Conservation (phyloP, 352 stramenopile genomes). For the Phytophthora megakarya region DNA sequence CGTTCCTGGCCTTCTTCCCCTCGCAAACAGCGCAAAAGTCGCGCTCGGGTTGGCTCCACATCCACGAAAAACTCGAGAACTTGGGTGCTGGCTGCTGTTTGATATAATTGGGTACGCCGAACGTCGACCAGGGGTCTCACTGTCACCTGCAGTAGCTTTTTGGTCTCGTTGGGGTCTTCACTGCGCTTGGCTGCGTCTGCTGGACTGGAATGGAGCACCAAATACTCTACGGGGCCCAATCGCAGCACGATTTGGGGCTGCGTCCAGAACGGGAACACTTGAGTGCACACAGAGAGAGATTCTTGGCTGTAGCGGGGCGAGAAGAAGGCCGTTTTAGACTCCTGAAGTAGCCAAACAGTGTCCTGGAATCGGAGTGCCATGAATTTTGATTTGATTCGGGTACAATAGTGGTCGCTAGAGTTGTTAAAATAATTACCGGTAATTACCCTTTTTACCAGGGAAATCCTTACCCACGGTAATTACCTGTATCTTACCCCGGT, state of each 20-base stretch:
- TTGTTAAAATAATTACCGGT: too few relatives aligned
- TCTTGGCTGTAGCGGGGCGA: conserved; percentile 42
- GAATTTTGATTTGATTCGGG: too few relatives aligned
- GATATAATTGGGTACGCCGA: conserved; percentile 42
- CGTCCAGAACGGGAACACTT: conserved; percentile 42
- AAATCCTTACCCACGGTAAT: too few relatives aligned
- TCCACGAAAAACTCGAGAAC: conserved; percentile 51
- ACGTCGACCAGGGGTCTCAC: conserved; percentile 52
- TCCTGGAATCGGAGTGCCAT: conserved; percentile 33
- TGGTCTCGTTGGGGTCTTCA: conserved; percentile 30
- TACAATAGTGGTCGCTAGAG: too few relatives aligned
- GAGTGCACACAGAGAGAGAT: conserved; percentile 18
- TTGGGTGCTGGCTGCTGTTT: conserved; percentile 45
- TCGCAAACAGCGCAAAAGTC: conserved; percentile 23
- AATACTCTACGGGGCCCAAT: conserved; percentile 25
- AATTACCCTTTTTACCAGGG: too few relatives aligned
- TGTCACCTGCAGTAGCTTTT: conserved; percentile 41
- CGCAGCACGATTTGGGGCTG: conserved; percentile 40
- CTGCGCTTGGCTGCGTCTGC: conserved; percentile 22
- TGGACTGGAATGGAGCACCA: conserved; percentile 31
- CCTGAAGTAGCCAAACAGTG: conserved; percentile 40
- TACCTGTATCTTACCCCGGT: too few relatives aligned
- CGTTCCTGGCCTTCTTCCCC: background rate
- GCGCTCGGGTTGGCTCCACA: conserved; percentile 28
- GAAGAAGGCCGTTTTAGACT: conserved; percentile 44